Base-by-base conservation (phyloP, 2,329 filamentous ascomycete species). In the Venturia effusa region DNA sequence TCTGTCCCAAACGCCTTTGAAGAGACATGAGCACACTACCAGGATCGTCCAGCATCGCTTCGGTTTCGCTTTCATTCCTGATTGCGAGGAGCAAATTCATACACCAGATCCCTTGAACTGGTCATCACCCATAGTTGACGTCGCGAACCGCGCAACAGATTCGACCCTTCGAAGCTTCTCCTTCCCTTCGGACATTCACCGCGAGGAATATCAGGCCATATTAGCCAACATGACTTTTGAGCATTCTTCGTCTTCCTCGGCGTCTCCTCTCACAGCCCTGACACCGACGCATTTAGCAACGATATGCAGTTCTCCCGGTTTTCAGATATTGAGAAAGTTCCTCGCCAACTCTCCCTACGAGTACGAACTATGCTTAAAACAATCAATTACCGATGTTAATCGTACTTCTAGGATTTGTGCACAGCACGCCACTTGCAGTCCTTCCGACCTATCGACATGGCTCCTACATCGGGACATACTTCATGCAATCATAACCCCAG, bases 401-500 rank as follows among this genome's bases (percentile, higher is more conserved):
- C 24, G 4, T 13, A 59, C 54, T 37, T 22, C 40, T 67, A 80
- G 78, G 65, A 78, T 81, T 66, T 81, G 79, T 72, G 64, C 71
- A 39, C 64, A 71, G 17, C 79, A 81, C 66, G 65, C 69, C 11
- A 67, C 70, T 61, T 72, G 71, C 63, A 69, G 73, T 37, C 24
- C 64, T 2, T 68, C 74, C 22, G 70, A 74, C 24, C 69, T 72
- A 40, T 71, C 75, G 48, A 73, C 73, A 63, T 81, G 77, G 75
- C 72, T 81, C 17, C 75, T 84, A 24, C 81, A 84, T 67, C 82
- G 83, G 69, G 82, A 85, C 66, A 78, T 85, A 62, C 79, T 84
- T 62, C 83, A 85, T 68, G 82, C 82, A 40, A 75, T 85, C 17
- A 77, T 84, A 62, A 79, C 83, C 61, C 83, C 83, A n/a, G 73